A percentile compares a stretch with the other conserved stretches of the same genome.
phyloP scores from a whole-genome alignment of 768 basidiomycete species.

The Pleurotus citrinopileatus region DNA sequence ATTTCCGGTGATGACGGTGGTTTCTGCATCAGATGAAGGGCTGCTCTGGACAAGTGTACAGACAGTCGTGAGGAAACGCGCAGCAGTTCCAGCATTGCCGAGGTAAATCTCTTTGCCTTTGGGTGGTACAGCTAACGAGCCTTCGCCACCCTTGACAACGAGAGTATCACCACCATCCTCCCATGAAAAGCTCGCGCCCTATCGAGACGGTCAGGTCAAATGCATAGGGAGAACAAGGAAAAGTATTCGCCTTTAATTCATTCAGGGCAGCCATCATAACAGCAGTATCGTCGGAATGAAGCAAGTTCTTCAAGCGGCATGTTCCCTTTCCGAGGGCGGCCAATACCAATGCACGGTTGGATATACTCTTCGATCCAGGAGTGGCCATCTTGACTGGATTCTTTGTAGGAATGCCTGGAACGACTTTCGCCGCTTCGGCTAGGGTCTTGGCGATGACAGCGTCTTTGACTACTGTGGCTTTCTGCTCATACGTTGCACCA shows the following conservation, averaged over 20 bases:
- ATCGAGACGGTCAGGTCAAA: neutral
- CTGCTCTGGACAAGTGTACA: constrained; percentile 77
- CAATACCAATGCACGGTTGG: constrained; percentile 89
- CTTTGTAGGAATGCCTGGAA: constrained; percentile 61
- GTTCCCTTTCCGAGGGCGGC: constrained; percentile 90
- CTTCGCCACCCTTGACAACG: constrained; percentile 85
- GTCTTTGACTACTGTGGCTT: constrained; percentile 85
- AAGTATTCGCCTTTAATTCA: constrained; percentile 69
- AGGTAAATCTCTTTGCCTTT: constrained; percentile 90
- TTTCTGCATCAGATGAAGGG: constrained; percentile 32
- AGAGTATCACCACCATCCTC: constrained; percentile 96
- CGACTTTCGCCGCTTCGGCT: constrained; percentile 74
- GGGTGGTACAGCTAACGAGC: constrained; percentile 71
- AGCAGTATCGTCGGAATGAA: constrained; percentile 97
- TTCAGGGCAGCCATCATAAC: constrained; percentile 97
- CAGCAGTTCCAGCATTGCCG: constrained; percentile 96
- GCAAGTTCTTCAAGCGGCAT: constrained; percentile 82
- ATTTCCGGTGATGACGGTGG: constrained; percentile 92
- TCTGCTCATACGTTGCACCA: constrained; percentile 88
- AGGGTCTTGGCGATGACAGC: constrained; percentile 79
- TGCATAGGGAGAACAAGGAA: constrained; percentile 5
- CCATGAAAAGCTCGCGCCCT: constrained; percentile 94
- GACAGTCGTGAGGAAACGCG: constrained; percentile 95
- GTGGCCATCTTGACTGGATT: constrained; percentile 76
- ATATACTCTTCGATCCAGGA: constrained; percentile 95